These are phyloP conservation scores for Coemansia sp. DNA, from an alignment of 192 early-diverging fungal species.

Conservation along the genomic window DNA sequence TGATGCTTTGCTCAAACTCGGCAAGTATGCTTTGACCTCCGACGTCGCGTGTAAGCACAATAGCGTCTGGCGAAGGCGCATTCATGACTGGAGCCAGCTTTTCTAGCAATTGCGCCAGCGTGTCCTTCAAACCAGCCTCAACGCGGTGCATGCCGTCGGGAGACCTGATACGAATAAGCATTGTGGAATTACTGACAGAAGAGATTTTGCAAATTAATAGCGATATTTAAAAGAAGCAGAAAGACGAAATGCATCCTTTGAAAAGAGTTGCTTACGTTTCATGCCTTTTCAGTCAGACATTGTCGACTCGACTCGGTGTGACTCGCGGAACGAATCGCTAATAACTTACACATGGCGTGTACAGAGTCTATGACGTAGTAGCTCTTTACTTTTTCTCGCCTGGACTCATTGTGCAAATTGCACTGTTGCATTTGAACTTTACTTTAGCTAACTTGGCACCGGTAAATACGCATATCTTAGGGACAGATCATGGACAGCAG, in stretches of 20 bases:
- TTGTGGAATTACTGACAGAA: slow-evolving; percentile 3
- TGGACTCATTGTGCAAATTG: neutral
- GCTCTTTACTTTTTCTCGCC: too few species aligned
- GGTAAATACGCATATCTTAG: neutral
- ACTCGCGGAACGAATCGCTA: neutral
- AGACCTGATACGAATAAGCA: slow-evolving; percentile 52
- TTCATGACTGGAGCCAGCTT: slow-evolving; percentile 35
- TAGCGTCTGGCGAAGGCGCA: slow-evolving; percentile 35
- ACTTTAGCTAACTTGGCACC: neutral
- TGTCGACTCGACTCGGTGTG: neutral
- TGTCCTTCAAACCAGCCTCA: slow-evolving; percentile 31
- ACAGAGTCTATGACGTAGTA: neutral
- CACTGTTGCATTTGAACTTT: neutral
- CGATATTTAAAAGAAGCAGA: neutral
- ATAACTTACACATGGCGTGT: neutral
- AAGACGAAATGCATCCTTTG: neutral
- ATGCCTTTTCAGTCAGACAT: too few species aligned
- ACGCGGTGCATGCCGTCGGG: slow-evolving; percentile 53
- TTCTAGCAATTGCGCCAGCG: slow-evolving; percentile 31
- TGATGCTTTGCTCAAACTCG: slow-evolving; percentile 37
- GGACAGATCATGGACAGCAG: slow-evolving; percentile 13
- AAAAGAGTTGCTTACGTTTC: slow-evolving; percentile 10
- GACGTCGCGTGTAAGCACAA: slow-evolving; percentile 33
- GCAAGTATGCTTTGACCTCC: slow-evolving; percentile 28
- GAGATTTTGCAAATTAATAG: neutral